A percentile compares a stretch with the other conserved stretches of the same genome.
These are phyloP conservation scores for Pisolithus sp. DNA, from an alignment of 768 basidiomycete species.

Conservation along the genomic window DNA sequence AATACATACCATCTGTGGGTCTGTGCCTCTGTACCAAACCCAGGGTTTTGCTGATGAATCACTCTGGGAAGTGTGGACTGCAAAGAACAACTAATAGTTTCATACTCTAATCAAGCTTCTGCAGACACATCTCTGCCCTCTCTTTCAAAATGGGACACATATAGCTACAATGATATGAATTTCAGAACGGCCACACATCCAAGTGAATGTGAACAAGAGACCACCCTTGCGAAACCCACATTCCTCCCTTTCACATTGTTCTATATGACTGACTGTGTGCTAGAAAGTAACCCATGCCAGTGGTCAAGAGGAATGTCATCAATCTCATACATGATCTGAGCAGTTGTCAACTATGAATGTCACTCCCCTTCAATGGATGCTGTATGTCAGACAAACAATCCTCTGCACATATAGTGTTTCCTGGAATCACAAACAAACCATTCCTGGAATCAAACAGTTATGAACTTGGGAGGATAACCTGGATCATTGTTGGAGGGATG, in stretches of 20 bases:
- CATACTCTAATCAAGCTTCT: conserved; percentile 1
- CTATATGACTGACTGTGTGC: conserved; percentile 41
- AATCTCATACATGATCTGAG: conserved; percentile 80
- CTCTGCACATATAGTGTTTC: conserved; percentile 53
- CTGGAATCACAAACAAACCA: conserved; percentile 63
- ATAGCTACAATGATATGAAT: not conserved
- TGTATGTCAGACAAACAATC: not conserved
- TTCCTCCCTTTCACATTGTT: conserved; percentile 61
- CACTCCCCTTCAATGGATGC: not conserved
- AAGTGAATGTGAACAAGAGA: conserved; percentile 9
- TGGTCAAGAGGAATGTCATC: no score
- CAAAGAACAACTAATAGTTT: conserved; percentile 1
- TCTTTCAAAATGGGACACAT: not conserved
- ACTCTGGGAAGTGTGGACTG: conserved; percentile 13
- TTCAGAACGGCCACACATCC: not conserved
- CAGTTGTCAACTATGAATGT: conserved; percentile 71
- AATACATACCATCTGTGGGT: no score
- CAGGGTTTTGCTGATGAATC: no score
- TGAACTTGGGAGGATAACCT: conserved; percentile 48
- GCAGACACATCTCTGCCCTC: not conserved
- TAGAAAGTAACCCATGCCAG: no score
- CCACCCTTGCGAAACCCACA: conserved; percentile 29
- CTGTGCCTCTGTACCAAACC: no score
- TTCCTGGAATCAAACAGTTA: conserved; percentile 80
- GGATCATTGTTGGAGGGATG: conserved; percentile 21